A percentile compares a stretch with the other conserved stretches of the same genome.
phyloP scores from a whole-genome alignment of 139 green algal genomes.

The Haematococcus sp. region DNA sequence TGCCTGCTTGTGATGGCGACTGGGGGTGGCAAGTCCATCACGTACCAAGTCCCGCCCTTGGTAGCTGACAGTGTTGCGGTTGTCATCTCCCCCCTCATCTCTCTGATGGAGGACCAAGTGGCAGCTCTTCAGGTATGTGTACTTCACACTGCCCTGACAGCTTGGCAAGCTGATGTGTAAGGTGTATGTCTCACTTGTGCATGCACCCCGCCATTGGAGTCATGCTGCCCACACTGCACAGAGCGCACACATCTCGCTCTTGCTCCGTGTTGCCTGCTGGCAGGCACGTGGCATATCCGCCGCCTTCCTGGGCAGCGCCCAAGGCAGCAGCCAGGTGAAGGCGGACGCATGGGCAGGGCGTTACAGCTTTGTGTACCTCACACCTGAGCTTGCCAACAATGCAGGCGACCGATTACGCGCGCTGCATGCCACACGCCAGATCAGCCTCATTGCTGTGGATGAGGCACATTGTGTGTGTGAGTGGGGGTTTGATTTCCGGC shows the following conservation, averaged over 20 bases:
- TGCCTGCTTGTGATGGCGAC: constrained; percentile 86
- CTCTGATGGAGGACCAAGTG: constrained; percentile 93
- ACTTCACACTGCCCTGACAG: background rate
- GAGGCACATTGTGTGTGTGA: constrained; percentile 47
- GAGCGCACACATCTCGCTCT: too few species aligned
- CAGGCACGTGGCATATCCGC: constrained; percentile 36
- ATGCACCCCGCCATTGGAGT: too few species aligned
- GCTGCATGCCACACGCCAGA: too few species aligned
- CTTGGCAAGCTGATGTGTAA: too few species aligned
- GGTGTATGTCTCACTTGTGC: too few species aligned
- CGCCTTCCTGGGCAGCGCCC: constrained; percentile 57
- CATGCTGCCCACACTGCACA: too few species aligned
- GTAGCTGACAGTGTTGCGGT: constrained; percentile 31
- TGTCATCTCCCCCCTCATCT: constrained; percentile 83
- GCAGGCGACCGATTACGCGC: too few species aligned
- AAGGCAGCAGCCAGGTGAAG: constrained; percentile 46
- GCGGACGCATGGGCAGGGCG: constrained; percentile 47
- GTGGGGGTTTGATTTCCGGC: constrained; percentile 46
- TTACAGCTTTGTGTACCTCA: constrained; percentile 67
- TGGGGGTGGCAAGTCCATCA: constrained; percentile 55
- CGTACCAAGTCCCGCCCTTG: constrained; percentile 41
- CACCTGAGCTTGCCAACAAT: constrained; percentile 46
- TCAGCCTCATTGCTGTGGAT: constrained; percentile 51
- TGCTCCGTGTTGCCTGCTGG: too few species aligned
- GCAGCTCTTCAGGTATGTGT: constrained; percentile 3